These are phyloP conservation scores for Podospora pseudocomata DNA, from an alignment of 495 filamentous ascomycete genomes.

Conservation along the genomic window DNA sequence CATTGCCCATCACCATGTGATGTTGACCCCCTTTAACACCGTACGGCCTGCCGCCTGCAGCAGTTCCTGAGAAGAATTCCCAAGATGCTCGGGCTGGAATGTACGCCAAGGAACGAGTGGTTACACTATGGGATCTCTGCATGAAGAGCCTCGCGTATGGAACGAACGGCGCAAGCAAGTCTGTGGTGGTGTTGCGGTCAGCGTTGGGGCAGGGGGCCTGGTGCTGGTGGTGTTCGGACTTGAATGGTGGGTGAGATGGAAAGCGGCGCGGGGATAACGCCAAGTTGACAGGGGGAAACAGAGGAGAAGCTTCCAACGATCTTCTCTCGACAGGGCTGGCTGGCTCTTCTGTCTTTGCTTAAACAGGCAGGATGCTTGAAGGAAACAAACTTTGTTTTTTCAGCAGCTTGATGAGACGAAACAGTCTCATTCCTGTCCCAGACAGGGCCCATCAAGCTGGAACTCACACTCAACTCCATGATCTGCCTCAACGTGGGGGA, in stretches of 20 bases:
- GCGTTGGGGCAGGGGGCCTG: not conserved
- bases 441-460: not conserved
- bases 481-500: not conserved
- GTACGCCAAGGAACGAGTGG: not conserved
- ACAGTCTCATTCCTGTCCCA: not conserved
- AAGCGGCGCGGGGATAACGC: not conserved
- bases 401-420: not conserved
- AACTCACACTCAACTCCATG: not conserved
- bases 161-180: not conserved
- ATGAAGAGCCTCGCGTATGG: not conserved
- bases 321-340: not conserved
- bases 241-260: not conserved
- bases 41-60: not conserved
- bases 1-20: not conserved
- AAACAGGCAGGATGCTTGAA: not conserved
- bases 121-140: slow-evolving; percentile 2
- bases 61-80: not conserved
- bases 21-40: not conserved
- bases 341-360: not conserved
- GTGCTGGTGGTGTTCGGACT: not conserved
- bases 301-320: not conserved
- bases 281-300: not conserved
- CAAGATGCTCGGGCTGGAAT: not conserved
- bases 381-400: not conserved
- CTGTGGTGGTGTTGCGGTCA: not conserved